Percentiles rank a stretch among this genome's conserved stretches.
These are phyloP conservation scores for Ceratobasidium sp. DNA, from an alignment of 1,284 basidiomycete genomes.

Conservation along the genomic window DNA sequence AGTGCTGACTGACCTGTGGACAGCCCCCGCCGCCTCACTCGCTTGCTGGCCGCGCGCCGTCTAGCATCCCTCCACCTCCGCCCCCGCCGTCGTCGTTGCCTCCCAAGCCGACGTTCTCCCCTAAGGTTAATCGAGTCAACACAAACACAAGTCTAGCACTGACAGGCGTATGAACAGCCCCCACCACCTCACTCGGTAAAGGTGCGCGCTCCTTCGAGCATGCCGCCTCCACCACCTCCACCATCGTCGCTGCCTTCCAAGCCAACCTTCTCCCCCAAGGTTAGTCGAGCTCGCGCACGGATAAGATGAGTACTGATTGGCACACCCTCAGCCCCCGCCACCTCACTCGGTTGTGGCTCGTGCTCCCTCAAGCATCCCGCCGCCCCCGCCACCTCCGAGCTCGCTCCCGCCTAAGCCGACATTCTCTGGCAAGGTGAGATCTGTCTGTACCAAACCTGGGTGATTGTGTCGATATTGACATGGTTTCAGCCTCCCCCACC, in stretches of 20 bases:
- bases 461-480: too few species aligned
- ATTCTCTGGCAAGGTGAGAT: conserved; percentile 12
- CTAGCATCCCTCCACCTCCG: conserved; percentile 17
- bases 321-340: background rate
- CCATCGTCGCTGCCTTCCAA: conserved; percentile 5
- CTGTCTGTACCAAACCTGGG: background rate
- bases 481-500: conserved; percentile 3
- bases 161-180: background rate
- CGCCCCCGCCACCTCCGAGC: conserved; percentile 5
- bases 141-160: too few species aligned
- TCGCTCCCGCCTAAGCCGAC: conserved; percentile 31
- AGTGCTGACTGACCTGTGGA: background rate
- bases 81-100: conserved; percentile 23
- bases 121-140: background rate
- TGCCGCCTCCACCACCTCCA: conserved; percentile 4
- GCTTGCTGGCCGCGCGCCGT: conserved; percentile 22
- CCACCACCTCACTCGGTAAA: conserved; percentile 20
- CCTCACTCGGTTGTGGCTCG: conserved; percentile 33
- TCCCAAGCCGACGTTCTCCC: conserved; percentile 37
- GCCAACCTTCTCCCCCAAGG: conserved; percentile 27
- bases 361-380: conserved; percentile 21
- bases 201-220: conserved; percentile 11
- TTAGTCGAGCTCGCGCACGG: background rate
- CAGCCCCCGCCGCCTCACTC: conserved; percentile 25
- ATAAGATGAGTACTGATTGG: background rate